Evolutionary conservation across 2,329 filamentous ascomycete genomes (phyloP).

Genomic region (Fusarium incarnatum): DNA sequence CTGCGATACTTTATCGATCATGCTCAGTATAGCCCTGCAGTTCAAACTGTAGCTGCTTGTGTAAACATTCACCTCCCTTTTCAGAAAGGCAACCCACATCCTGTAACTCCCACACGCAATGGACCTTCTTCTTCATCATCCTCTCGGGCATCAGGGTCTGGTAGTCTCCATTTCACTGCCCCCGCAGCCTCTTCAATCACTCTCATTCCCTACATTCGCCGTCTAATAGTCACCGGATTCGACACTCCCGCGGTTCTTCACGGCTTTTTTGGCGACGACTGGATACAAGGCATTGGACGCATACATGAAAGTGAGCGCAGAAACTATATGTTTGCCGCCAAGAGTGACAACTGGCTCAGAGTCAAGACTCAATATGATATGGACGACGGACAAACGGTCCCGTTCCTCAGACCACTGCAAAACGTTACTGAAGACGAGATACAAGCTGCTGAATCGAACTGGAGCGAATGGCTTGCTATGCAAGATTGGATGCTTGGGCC

Average conservation of each 20-base stretch:
- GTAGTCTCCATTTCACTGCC: slow-evolving; percentile 26
- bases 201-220: slow-evolving; percentile 88
- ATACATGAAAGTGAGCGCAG: slow-evolving; percentile 89
- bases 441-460: slow-evolving; percentile 81
- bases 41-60: slow-evolving; percentile 89
- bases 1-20: slow-evolving; percentile 91
- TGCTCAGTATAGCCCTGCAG: slow-evolving; percentile 83
- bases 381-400: slow-evolving; percentile 82
- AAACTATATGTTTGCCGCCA: slow-evolving; percentile 95
- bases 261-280: slow-evolving; percentile 97
- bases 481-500: slow-evolving; percentile 99
- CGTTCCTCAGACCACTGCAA: slow-evolving; percentile 87
- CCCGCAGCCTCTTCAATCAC: slow-evolving; percentile 63
- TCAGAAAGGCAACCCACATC: slow-evolving; percentile 67
- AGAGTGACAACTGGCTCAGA: slow-evolving; percentile 88
- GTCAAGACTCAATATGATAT: slow-evolving; percentile 95
- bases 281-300: slow-evolving; percentile 80
- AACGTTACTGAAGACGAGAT: slow-evolving; percentile 83
- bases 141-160: slow-evolving; percentile 46
- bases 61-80: slow-evolving; percentile 93
- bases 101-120: slow-evolving; percentile 55
- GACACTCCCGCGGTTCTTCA: slow-evolving; percentile 88
- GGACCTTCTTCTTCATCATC: slow-evolving; percentile 44
- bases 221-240: slow-evolving; percentile 90
- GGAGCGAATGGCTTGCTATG: slow-evolving; percentile 97